Percentiles rank a stretch among this genome's conserved stretches.
phyloP scores from a whole-genome alignment of 805 yeast genomes.

The Ogataea saltuana region DNA sequence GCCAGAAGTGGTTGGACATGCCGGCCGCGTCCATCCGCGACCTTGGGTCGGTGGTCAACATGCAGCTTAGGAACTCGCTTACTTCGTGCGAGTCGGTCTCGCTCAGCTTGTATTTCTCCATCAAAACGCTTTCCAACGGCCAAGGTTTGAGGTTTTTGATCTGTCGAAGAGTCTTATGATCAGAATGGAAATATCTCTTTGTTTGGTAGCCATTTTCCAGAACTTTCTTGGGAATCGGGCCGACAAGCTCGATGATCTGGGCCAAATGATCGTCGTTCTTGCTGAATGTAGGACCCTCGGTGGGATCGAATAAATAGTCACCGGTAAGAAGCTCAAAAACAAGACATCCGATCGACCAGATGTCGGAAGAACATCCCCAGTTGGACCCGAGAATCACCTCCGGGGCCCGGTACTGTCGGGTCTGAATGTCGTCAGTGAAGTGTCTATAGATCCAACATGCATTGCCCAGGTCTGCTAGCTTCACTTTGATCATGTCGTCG shows the following conservation, averaged over 20 bases:
- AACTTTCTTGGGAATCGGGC: conserved; percentile 51
- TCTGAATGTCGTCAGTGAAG: conserved; percentile 86
- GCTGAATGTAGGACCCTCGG: conserved; percentile 68
- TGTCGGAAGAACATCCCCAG: conserved; percentile 95
- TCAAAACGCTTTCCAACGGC: conserved; percentile 78
- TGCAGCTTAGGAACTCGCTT: conserved; percentile 76
- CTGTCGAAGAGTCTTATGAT: conserved; percentile 55
- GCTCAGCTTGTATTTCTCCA: conserved; percentile 80
- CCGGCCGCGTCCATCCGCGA: conserved; percentile 95
- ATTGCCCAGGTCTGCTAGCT: conserved; percentile 92
- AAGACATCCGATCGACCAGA: conserved; percentile 95
- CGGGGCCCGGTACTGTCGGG: conserved; percentile 91
- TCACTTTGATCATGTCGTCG: conserved; percentile 65
- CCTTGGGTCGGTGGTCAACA: conserved; percentile 79
- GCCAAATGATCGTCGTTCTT: conserved; percentile 97
- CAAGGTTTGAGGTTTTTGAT: conserved; percentile 85
- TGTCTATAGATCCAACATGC: conserved; percentile 83
- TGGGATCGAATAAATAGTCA: conserved; percentile 91
- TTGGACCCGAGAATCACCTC: conserved; percentile 76
- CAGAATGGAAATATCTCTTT: conserved; percentile 37
- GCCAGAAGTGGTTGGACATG: conserved; percentile 85
- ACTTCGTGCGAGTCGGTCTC: conserved; percentile 70
- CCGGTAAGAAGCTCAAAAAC: conserved; percentile 91
- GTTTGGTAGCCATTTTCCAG: conserved; percentile 64
- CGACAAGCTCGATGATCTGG: conserved; percentile 73